Conservation (phyloP, 2,329 filamentous ascomycete species). For the Scortechinia acanthostroma region DNA sequence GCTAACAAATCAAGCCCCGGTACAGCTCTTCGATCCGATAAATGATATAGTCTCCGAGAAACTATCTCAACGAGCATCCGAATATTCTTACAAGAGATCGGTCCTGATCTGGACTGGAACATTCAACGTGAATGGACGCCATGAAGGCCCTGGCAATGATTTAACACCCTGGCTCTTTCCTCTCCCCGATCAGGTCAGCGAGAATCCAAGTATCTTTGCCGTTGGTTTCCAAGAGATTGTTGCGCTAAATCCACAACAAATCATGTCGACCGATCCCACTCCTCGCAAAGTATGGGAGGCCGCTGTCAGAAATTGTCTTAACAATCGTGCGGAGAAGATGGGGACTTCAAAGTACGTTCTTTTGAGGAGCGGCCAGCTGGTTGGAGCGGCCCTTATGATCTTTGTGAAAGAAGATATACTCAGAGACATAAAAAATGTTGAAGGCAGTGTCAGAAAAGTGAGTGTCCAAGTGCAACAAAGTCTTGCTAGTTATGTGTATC, state of each 20-base stretch:
- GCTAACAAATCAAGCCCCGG: slow-evolving; percentile 73
- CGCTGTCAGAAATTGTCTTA: slow-evolving; percentile 72
- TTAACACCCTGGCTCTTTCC: slow-evolving; percentile 82
- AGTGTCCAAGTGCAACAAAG: background rate
- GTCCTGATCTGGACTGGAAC: slow-evolving; percentile 78
- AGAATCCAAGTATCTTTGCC: slow-evolving; percentile 76
- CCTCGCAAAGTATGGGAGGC: slow-evolving; percentile 80
- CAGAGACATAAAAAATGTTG: slow-evolving; percentile 85
- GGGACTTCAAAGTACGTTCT: slow-evolving; percentile 78
- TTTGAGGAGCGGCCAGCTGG: slow-evolving; percentile 83
- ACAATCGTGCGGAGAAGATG: slow-evolving; percentile 56
- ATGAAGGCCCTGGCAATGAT: slow-evolving; percentile 70
- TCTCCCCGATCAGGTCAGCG: slow-evolving; percentile 40
- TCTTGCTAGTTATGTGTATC: background rate
- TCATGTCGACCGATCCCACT: slow-evolving; percentile 94
- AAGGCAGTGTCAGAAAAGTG: slow-evolving; percentile 77
- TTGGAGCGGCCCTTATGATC: slow-evolving; percentile 85
- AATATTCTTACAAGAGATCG: slow-evolving; percentile 69
- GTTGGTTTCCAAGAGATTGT: slow-evolving; percentile 97
- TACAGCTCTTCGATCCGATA: slow-evolving; percentile 86
- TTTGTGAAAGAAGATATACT: slow-evolving; percentile 78
- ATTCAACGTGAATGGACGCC: slow-evolving; percentile 90
- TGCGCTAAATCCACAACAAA: slow-evolving; percentile 93
- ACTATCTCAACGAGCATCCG: slow-evolving; percentile 56
- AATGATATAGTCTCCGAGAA: slow-evolving; percentile 83